Conservation (phyloP, 129 eudicot species). For the Kitagawia praeruptora region DNA sequence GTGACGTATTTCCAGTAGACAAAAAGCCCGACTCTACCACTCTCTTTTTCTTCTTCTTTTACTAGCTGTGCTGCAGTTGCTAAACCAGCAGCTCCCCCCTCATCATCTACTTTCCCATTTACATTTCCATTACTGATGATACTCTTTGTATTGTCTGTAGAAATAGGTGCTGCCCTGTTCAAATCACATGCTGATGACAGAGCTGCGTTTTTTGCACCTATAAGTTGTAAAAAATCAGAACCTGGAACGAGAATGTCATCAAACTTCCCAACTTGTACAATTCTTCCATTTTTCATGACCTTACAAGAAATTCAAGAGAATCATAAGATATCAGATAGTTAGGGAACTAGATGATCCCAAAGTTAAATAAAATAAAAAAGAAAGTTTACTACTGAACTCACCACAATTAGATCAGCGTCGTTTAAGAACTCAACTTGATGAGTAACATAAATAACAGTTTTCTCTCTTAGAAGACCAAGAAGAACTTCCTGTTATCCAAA, state of each 20-base stretch:
- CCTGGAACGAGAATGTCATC: conserved; percentile 55
- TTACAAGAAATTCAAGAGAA: conserved; percentile 10
- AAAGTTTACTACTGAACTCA: conserved; percentile 17
- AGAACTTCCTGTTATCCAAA: conserved; percentile 25
- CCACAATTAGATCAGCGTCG: conserved; percentile 68
- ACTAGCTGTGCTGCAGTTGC: conserved; percentile 47
- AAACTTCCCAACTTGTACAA: conserved; percentile 73
- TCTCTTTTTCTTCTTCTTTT: conserved; percentile 81
- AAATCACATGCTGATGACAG: conserved; percentile 71
- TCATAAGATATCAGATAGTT: neutral
- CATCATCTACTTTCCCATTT: neutral
- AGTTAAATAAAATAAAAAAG: conserved; percentile 3
- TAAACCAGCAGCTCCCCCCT: neutral
- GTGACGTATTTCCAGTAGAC: conserved; percentile 69
- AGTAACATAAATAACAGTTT: conserved; percentile 70
- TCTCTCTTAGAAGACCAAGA: conserved; percentile 43
- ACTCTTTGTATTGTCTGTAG: conserved; percentile 29
- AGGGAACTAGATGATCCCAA: too few relatives aligned
- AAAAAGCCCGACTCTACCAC: conserved; percentile 51
- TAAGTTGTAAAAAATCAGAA: conserved; percentile 70
- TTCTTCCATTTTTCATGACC: conserved; percentile 77
- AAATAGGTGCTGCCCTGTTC: conserved; percentile 41
- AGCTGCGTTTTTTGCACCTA: conserved; percentile 44
- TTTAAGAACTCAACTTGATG: conserved; percentile 93
- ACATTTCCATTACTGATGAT: conserved; percentile 1